A percentile compares a stretch with the other conserved stretches of the same genome.
These are phyloP conservation scores for Chalciporus chontae DNA, from an alignment of 768 basidiomycete species.

Conservation along the genomic window DNA sequence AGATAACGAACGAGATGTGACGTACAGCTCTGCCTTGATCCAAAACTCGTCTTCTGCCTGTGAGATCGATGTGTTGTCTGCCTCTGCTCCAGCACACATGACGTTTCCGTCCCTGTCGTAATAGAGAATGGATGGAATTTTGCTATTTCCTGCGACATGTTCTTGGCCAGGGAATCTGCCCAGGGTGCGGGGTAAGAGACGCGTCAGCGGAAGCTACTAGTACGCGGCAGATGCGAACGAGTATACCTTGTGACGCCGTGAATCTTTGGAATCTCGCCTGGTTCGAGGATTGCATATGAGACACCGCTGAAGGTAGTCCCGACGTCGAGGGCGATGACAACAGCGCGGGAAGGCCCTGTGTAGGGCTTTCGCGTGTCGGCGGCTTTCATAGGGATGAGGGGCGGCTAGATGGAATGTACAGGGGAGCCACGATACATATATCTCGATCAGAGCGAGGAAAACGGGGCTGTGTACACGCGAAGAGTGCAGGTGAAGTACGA, in stretches of 20 bases:
- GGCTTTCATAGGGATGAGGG: slow-evolving; percentile 45
- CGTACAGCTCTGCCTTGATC: slow-evolving; percentile 74
- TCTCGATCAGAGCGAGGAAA: slow-evolving; percentile 5
- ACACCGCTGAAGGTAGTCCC: slow-evolving; percentile 84
- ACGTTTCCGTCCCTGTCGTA: slow-evolving; percentile 65
- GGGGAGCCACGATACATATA: slow-evolving; percentile 7
- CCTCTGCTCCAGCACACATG: slow-evolving; percentile 75
- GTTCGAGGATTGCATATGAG: slow-evolving; percentile 80
- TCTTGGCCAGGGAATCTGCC: slow-evolving; percentile 79
- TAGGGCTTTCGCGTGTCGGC: slow-evolving; percentile 73
- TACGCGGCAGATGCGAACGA: background rate
- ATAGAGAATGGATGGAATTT: slow-evolving; percentile 76
- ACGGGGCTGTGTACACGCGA: slow-evolving; percentile 10
- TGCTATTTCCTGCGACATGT: slow-evolving; percentile 81
- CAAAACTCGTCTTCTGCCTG: slow-evolving; percentile 76
- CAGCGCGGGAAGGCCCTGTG: slow-evolving; percentile 55
- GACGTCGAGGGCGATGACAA: slow-evolving; percentile 77
- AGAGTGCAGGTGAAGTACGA: background rate
- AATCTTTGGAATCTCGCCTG: slow-evolving; percentile 77
- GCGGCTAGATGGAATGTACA: slow-evolving; percentile 8
- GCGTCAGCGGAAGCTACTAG: background rate
- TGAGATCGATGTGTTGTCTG: slow-evolving; percentile 53
- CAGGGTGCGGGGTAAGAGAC: slow-evolving; percentile 14
- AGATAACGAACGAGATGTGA: slow-evolving; percentile 11
- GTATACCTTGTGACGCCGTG: slow-evolving; percentile 73